Base-by-base conservation (phyloP, 1,284 basidiomycete species). In the Fomitopsis pinicola region DNA sequence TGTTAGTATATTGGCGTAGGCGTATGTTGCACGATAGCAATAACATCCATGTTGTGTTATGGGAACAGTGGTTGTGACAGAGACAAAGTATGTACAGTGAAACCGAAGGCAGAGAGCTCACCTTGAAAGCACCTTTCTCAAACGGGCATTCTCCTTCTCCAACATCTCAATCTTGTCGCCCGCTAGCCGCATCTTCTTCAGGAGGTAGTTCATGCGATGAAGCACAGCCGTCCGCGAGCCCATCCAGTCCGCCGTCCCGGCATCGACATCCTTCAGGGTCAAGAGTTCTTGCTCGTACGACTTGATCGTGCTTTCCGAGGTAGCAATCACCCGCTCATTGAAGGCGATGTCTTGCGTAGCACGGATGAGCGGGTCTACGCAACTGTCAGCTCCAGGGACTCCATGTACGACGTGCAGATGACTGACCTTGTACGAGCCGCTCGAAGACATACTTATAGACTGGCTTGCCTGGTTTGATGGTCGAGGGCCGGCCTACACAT, bases 401-500 rank as follows among this genome's bases (percentile, higher is more conserved):
- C 17, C 7, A 15, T 33, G 35, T 10, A 22, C 14, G 7, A 56
- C 19, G 15, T 17, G 28, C 4, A 50, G 3, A 22, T 19, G n/a
- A 70, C 82, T 58, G 66, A 91, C 92, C 92, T 55, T 86, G 77
- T 0, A 93, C 88, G 1, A 98, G 81, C 38, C 85, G 80, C 66
- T 91, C 81, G 73, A 98, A 98, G 2, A 94, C 94, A 71, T 87
- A 89, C 73, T 84, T 83, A 72, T 94, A 92, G 1, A 98, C 88
- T 0, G 97, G 97, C 72, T 92, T 94, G 40, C 97, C 97, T 0
- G 97, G 93, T 48, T 85, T 82, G 63, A 99, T 92, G 2, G 80
- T 82, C 1, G 91, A 88, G 1, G 95, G 91, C n/a, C 94, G 88
- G 30, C 92, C 92, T 92, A 63, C 0, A 56, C n/a, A 22, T 14